phyloP scores from a whole-genome alignment of 2,329 filamentous ascomycete genomes.

The Arthrobotrys megalospora region DNA sequence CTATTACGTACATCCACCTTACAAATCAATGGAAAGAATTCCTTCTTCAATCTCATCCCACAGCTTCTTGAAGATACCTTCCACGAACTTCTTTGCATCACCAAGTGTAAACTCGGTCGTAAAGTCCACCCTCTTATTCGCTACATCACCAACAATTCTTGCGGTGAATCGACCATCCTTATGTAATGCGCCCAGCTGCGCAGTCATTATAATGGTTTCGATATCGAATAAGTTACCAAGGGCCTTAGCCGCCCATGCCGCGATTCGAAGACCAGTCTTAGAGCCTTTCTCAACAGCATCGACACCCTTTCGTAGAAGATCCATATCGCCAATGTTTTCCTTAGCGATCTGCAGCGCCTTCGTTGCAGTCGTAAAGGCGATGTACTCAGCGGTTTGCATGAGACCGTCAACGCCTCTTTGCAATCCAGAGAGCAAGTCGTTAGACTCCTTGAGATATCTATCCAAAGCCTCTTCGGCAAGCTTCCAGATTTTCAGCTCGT shows the following conservation, averaged over 20 bases:
- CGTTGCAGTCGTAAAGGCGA: constrained; percentile 15
- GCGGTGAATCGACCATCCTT: constrained; percentile 18
- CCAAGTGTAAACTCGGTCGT: constrained; percentile 14
- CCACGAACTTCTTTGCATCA: constrained; percentile 24
- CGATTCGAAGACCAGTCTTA: constrained; percentile 21
- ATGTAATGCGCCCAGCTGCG: constrained; percentile 6
- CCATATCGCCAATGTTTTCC: constrained; percentile 23
- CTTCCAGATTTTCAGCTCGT: constrained; percentile 24
- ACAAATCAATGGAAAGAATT: constrained; percentile 31
- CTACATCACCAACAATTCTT: constrained; percentile 33
- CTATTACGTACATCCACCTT: neutral
- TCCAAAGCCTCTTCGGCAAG: constrained; percentile 11
- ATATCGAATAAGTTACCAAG: constrained; percentile 30
- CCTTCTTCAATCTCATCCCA: constrained; percentile 32
- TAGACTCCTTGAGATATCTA: constrained; percentile 22
- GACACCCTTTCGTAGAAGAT: constrained; percentile 12
- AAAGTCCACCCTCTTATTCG: constrained; percentile 30
- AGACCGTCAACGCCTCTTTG: constrained; percentile 20
- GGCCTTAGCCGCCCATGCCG: constrained; percentile 15
- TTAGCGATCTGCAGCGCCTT: constrained; percentile 14
- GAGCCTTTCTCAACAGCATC: constrained; percentile 19
- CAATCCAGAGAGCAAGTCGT: constrained; percentile 9
- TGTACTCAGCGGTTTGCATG: constrained; percentile 31
- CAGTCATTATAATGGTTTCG: constrained; percentile 28
- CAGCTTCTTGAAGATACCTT: constrained; percentile 33